These are phyloP conservation scores for Auriscalpium orientale DNA, from an alignment of 768 basidiomycete genomes.

Conservation along the genomic window DNA sequence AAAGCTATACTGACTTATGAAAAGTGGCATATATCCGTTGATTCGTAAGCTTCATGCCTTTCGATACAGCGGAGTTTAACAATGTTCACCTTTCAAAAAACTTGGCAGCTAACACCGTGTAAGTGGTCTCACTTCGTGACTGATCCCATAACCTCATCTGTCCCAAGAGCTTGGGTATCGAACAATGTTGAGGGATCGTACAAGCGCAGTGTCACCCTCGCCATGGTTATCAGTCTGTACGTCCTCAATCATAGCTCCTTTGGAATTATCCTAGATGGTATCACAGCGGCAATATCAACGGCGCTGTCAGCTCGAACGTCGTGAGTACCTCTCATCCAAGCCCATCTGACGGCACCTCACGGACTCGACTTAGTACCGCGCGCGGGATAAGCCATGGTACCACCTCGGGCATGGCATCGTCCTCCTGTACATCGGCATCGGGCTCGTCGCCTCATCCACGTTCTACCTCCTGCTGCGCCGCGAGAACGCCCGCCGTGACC, in stretches of 20 bases:
- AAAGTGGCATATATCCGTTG: conserved; percentile 66
- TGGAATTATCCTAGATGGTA: neutral
- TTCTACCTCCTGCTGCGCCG: conserved; percentile 38
- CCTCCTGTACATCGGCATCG: conserved; percentile 64
- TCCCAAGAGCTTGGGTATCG: conserved; percentile 42
- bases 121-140: conserved; percentile 9
- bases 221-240: conserved; percentile 60
- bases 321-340: conserved; percentile 32
- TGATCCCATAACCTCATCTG: neutral
- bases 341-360: neutral
- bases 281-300: conserved; percentile 61
- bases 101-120: conserved; percentile 53
- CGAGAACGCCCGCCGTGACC: conserved; percentile 61
- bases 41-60: conserved; percentile 42
- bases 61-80: neutral
- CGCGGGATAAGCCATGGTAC: conserved; percentile 61
- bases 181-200: conserved; percentile 73
- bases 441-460: conserved; percentile 38
- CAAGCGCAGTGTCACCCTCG: conserved; percentile 65
- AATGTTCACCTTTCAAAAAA: neutral
- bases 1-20: neutral
- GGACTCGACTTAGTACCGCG: conserved; percentile 43
- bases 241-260: conserved; percentile 14
- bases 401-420: conserved; percentile 55
- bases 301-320: conserved; percentile 71